Evolutionary conservation across 495 filamentous ascomycete species (phyloP).

Genomic region (Penicillium dipodomyicola): DNA sequence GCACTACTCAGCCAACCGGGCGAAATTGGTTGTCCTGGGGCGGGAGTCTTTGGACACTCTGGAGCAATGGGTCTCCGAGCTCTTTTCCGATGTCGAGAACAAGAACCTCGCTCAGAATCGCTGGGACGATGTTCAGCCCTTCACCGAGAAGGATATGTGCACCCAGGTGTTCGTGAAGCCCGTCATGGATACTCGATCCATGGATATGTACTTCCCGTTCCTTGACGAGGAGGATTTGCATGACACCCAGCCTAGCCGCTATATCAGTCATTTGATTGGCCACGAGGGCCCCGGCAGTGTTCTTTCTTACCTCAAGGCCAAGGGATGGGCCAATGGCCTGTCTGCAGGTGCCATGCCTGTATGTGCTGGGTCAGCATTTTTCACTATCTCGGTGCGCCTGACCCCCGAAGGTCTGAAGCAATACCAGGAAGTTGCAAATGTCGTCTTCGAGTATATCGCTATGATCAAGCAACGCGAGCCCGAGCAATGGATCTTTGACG

Average conservation of each 20-base stretch:
- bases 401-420: conserved; percentile 84
- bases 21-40: conserved; percentile 92
- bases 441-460: conserved; percentile 90
- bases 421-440: conserved; percentile 83
- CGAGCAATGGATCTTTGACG: conserved; percentile 89
- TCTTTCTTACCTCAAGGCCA: conserved; percentile 88
- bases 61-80: conserved; percentile 81
- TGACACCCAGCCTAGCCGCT: conserved; percentile 81
- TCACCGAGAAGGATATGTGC: conserved; percentile 63
- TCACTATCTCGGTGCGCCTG: conserved; percentile 74
- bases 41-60: conserved; percentile 84
- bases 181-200: conserved; percentile 84
- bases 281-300: conserved; percentile 98
- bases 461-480: conserved; percentile 78
- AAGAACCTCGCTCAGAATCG: conserved; percentile 78
- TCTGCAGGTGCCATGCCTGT: conserved; percentile 73
- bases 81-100: conserved; percentile 81
- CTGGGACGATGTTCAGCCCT: conserved; percentile 74
- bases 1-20: conserved; percentile 92
- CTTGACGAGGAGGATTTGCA: conserved; percentile 82
- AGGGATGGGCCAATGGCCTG: conserved; percentile 91
- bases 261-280: conserved; percentile 90
- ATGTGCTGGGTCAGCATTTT: conserved; percentile 81
- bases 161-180: conserved; percentile 92
- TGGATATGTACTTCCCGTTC: conserved; percentile 88